Evolutionary conservation across 805 yeast genomes (phyloP).

Genomic region (Nakazawaea ambrosiae): DNA sequence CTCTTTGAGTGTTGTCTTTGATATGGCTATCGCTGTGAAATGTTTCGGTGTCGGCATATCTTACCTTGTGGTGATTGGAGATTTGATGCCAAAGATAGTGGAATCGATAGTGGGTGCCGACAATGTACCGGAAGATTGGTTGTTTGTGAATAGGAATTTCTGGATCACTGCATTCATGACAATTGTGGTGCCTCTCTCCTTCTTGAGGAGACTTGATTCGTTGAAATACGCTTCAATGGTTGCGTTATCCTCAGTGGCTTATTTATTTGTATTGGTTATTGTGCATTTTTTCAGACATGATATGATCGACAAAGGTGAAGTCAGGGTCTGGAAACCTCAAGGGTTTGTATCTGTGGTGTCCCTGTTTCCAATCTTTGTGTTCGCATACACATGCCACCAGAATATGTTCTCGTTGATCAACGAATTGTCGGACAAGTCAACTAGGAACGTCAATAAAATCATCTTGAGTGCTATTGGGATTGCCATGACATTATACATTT

Average conservation of each 20-base stretch:
- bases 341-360: constrained; percentile 45
- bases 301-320: constrained; percentile 43
- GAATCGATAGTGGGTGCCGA: constrained; percentile 19
- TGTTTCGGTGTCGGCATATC: constrained; percentile 69
- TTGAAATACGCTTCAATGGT: constrained; percentile 79
- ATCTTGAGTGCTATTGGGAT: constrained; percentile 47
- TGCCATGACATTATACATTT: constrained; percentile 55
- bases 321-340: constrained; percentile 41
- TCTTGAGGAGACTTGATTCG: constrained; percentile 69
- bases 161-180: constrained; percentile 60
- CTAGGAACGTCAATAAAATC: constrained; percentile 37
- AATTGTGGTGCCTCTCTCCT: constrained; percentile 57
- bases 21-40: constrained; percentile 61
- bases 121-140: constrained; percentile 10
- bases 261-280: constrained; percentile 66
- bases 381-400: constrained; percentile 95
- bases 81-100: constrained; percentile 57
- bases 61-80: constrained; percentile 65
- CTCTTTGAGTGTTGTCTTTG: constrained; percentile 52
- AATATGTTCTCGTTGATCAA: constrained; percentile 87
- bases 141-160: constrained; percentile 36
- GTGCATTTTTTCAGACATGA: constrained; percentile 61
- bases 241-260: constrained; percentile 75
- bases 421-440: constrained; percentile 57
- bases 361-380: constrained; percentile 85